Base-by-base conservation (phyloP, 2,329 filamentous ascomycete species). In the Biscogniauxia marginata region DNA sequence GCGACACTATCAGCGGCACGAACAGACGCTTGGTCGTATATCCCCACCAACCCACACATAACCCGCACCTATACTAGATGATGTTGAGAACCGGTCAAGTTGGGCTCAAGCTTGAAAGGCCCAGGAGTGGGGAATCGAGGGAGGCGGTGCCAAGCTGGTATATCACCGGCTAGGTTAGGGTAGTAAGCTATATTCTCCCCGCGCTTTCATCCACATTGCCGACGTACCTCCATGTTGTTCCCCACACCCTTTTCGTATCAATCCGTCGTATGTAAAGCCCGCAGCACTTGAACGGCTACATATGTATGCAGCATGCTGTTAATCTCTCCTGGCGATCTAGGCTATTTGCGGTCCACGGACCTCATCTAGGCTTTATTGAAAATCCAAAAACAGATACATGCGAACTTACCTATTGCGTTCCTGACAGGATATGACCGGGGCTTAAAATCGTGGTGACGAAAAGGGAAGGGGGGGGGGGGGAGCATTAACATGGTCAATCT, bases 121-220 rank as follows among this genome's bases (percentile, higher is more conserved):
- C 11, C 20, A 48, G 46, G 43, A 51, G 59, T 57, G 55, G 55
- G 55, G 51, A 24, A 30, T 20, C 46, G n/a, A 44, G 48, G 49
- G 30, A 39, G 30, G 30, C 30, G n/a, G 30, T 16, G 30, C 13
- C 30, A 39, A 39, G 30, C 6, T 11, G 30, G 30, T 16, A 39
- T 39, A 39, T n/a, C 30, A 16, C 30, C 30, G 30, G 30, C 30
- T 39, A 39, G 30, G 30, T 16, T 39, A 39, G 50, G 43, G 39
- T 48, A 56, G 55, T 53, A 61, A 59, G 59, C 34, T 50, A 48
- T 30, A 57, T 62, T 57, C 59, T 60, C 39, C 61, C 57, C 54
- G 25, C 53, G 54, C 34, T 51, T 64, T 62, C 58, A 57, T 59
- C 60, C 62, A 59, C 58, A 62, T 61, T 62, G 48, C 62, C 62